Percentiles rank a stretch among this genome's conserved stretches.
phyloP scores from a whole-genome alignment of 192 early-diverging fungal species.

The Diversispora epigaea region DNA sequence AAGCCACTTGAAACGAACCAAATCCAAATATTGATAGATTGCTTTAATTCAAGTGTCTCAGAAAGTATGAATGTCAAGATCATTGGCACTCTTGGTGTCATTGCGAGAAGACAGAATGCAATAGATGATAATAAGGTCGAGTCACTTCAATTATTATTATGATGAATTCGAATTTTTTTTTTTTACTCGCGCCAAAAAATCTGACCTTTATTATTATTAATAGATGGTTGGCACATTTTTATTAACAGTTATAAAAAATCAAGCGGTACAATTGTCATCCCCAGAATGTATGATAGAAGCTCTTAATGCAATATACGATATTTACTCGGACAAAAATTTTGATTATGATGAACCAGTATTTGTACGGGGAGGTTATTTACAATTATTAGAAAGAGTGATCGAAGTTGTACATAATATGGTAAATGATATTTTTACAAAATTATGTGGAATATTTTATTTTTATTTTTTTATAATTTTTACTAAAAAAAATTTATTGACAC shows the following conservation, averaged over 20 bases:
- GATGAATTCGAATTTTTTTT: not conserved
- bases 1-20: conserved; percentile 46
- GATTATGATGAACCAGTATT: conserved; percentile 86
- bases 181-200: not conserved
- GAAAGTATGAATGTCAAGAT: conserved; percentile 64
- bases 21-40: conserved; percentile 46
- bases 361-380: conserved; percentile 65
- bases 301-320: conserved; percentile 83
- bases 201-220: not conserved
- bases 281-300: conserved; percentile 65
- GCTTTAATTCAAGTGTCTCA: conserved; percentile 41
- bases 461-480: not conserved
- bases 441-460: not conserved
- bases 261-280: conserved; percentile 31
- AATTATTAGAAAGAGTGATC: conserved; percentile 54
- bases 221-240: conserved; percentile 69
- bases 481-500: not conserved
- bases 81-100: conserved; percentile 70
- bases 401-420: conserved; percentile 54
- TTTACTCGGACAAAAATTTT: conserved; percentile 79
- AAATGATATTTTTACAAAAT: conserved; percentile 26
- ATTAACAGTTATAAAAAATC: conserved; percentile 46
- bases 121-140: conserved; percentile 61
- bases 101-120: conserved; percentile 70
- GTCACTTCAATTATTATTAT: conserved; percentile 15